A percentile compares a stretch with the other conserved stretches of the same genome.
Conservation (phyloP, 345 rosid species). For the Citrus glauca region DNA sequence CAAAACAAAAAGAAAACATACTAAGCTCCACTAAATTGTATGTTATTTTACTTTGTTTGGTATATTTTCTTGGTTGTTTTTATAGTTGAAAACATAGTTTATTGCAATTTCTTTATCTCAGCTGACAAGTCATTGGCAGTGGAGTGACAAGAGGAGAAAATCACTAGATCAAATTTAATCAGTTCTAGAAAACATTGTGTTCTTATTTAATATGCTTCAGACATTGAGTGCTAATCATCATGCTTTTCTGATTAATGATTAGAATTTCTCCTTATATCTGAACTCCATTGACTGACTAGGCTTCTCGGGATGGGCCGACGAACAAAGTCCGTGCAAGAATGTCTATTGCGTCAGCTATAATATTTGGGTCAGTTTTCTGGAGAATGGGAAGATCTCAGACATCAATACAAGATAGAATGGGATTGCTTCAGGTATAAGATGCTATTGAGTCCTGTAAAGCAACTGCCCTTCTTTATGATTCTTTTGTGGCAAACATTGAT, state of each 20-base stretch:
- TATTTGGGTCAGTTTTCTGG: constrained; percentile 99
- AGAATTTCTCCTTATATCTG: constrained; percentile 13
- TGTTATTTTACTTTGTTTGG: neutral
- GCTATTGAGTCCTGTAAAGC: constrained; percentile 8
- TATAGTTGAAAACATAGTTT: neutral
- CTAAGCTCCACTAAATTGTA: neutral
- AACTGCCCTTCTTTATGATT: constrained; percentile 1
- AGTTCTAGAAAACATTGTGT: neutral
- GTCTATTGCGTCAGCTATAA: constrained; percentile 96
- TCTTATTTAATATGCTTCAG: constrained; percentile 3
- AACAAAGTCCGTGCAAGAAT: constrained; percentile 94
- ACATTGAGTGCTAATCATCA: neutral
- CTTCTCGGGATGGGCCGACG: constrained; percentile 96
- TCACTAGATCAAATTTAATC: neutral
- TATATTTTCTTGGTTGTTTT: neutral
- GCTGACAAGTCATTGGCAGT: neutral
- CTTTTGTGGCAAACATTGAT: constrained; percentile 3
- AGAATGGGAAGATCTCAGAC: constrained; percentile 94
- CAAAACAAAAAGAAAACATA: neutral
- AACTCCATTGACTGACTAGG: constrained; percentile 43
- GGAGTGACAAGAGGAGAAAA: constrained; percentile 2
- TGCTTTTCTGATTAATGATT: constrained; percentile 5
- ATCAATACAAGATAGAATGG: constrained; percentile 96
- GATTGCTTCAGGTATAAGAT: constrained; percentile 81
- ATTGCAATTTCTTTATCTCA: constrained; percentile 6